A percentile compares a stretch with the other conserved stretches of the same genome.
These are phyloP conservation scores for Diaporthe aspalathi DNA, from an alignment of 2,329 filamentous ascomycete species.

Conservation along the genomic window DNA sequence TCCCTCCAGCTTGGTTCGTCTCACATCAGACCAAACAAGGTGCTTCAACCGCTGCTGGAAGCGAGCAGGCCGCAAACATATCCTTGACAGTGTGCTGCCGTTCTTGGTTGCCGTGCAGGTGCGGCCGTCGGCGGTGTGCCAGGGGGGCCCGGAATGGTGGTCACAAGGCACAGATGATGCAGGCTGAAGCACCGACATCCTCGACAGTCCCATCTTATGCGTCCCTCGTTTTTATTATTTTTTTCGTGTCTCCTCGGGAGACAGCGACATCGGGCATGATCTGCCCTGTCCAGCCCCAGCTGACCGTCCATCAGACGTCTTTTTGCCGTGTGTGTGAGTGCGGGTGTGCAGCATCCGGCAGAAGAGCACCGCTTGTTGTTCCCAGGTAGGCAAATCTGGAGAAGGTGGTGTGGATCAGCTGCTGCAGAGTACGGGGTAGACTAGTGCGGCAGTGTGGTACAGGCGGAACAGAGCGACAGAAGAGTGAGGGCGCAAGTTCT, in stretches of 20 bases:
- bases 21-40: conserved; percentile 11
- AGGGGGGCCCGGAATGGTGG: not conserved
- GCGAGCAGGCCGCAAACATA: not conserved
- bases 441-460: too few species aligned
- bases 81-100: conserved; percentile 13
- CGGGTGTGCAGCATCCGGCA: not conserved
- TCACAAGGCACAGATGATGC: conserved; percentile 24
- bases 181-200: conserved; percentile 19
- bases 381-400: conserved; percentile 21
- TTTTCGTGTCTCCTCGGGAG: not conserved
- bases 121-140: conserved; percentile 19
- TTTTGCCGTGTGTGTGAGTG: not conserved
- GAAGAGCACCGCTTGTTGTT: not conserved
- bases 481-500: too few species aligned
- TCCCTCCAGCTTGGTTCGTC: conserved; percentile 2
- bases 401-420: conserved; percentile 30
- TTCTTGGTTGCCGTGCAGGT: conserved; percentile 17
- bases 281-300: conserved; percentile 18
- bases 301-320: conserved; percentile 16
- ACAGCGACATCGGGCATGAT: conserved; percentile 12
- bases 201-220: conserved; percentile 10
- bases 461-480: not conserved
- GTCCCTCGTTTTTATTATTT: too few species aligned
- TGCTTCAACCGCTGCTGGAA: not conserved
- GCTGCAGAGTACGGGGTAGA: conserved; percentile 27